A percentile compares a stretch with the other conserved stretches of the same genome.
These are phyloP conservation scores for Voacanga thouarsii DNA, from an alignment of 257 asterid species.

Conservation along the genomic window DNA sequence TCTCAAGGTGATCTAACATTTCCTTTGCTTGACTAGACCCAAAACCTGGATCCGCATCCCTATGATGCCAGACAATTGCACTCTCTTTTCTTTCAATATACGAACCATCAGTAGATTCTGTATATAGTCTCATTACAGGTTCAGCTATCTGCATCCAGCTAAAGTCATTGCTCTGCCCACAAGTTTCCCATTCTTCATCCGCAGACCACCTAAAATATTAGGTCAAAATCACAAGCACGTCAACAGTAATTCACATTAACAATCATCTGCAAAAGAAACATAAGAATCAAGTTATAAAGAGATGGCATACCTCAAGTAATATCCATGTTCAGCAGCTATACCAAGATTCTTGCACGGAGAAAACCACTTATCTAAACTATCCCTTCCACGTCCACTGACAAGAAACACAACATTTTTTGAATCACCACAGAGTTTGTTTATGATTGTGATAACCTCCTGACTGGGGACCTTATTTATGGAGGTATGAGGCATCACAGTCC, in stretches of 20 bases:
- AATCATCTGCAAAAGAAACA: neutral
- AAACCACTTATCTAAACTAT: constrained; percentile 45
- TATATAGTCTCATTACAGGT: constrained; percentile 44
- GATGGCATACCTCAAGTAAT: constrained; percentile 32
- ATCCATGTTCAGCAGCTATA: constrained; percentile 55
- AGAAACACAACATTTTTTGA: constrained; percentile 37
- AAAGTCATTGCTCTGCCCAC: constrained; percentile 40
- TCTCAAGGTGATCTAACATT: constrained; percentile 49
- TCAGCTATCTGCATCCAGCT: constrained; percentile 49
- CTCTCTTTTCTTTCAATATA: constrained; percentile 45
- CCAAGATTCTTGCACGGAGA: constrained; percentile 46
- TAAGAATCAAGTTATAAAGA: neutral
- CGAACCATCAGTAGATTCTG: constrained; percentile 55
- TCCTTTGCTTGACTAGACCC: constrained; percentile 55
- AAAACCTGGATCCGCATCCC: constrained; percentile 48
- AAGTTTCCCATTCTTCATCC: constrained; percentile 36
- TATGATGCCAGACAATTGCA: constrained; percentile 50
- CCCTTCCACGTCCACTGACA: constrained; percentile 50
- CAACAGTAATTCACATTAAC: neutral
- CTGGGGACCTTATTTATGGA: constrained; percentile 35
- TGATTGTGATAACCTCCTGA: constrained; percentile 32
- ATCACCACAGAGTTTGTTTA: constrained; percentile 36
- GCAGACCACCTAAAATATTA: constrained; percentile 32
- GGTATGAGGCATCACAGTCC: constrained; percentile 49
- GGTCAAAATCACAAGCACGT: neutral